phyloP scores from a whole-genome alignment of 1,284 basidiomycete genomes.

The Ustilago trichophora region DNA sequence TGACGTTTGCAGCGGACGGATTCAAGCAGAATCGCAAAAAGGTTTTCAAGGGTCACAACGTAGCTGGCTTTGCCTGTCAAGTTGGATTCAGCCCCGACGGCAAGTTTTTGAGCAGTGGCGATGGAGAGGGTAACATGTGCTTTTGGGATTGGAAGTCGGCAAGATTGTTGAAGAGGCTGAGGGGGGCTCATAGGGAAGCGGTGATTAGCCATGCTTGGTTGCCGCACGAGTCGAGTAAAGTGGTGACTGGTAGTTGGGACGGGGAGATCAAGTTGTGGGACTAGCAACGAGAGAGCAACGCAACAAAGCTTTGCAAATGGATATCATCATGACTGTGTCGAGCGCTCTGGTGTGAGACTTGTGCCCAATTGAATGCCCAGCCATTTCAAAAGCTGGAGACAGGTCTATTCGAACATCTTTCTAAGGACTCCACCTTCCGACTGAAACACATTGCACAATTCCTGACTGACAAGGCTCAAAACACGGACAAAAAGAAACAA shows the following conservation, averaged over 20 bases:
- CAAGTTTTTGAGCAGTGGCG: conserved; percentile 94
- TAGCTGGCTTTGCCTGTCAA: conserved; percentile 95
- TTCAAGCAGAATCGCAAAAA: conserved; percentile 99
- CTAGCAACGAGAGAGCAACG: too few relatives aligned
- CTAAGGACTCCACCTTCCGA: too few relatives aligned
- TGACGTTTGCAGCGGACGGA: conserved; percentile 92
- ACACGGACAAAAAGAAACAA: too few relatives aligned
- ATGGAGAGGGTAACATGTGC: conserved; percentile 91
- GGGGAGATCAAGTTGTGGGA: conserved; percentile 93
- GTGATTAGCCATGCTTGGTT: conserved; percentile 97
- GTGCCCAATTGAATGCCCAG: too few relatives aligned
- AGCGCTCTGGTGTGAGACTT: too few relatives aligned
- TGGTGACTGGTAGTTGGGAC: conserved; percentile 96
- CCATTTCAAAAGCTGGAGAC: too few relatives aligned
- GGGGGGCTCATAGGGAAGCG: conserved; percentile 86
- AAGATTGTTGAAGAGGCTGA: conserved; percentile 85
- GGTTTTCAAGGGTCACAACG: conserved; percentile 93
- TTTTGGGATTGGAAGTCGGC: conserved; percentile 99
- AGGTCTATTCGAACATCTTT: too few relatives aligned
- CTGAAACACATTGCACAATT: too few relatives aligned
- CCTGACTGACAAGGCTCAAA: too few relatives aligned
- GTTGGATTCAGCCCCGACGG: conserved; percentile 97
- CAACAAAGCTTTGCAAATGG: too few relatives aligned
- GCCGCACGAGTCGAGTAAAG: conserved; percentile 89
- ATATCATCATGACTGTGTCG: too few relatives aligned